Evolutionary conservation across 2,329 filamentous ascomycete genomes (phyloP).

Genomic region (Didymella exigua): DNA sequence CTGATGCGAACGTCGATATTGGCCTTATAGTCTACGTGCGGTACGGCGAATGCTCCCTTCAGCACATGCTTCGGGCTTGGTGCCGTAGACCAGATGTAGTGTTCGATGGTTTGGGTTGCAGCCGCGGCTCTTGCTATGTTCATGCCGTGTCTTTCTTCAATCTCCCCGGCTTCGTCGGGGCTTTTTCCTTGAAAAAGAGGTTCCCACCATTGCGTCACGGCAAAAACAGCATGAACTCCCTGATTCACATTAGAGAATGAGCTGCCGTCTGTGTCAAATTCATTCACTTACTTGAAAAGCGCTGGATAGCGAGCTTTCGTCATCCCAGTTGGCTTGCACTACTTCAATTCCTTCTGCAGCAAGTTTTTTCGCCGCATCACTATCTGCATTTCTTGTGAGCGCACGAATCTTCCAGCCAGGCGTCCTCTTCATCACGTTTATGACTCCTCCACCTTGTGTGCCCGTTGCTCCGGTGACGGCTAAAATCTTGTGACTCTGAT

Average conservation of each 20-base stretch:
- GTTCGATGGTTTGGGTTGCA: conserved; percentile 46
- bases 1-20: conserved; percentile 51
- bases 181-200: conserved; percentile 35
- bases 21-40: conserved; percentile 54
- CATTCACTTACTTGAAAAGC: conserved; percentile 21
- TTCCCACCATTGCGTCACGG: conserved; percentile 53
- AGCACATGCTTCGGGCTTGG: conserved; percentile 45
- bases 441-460: conserved; percentile 35
- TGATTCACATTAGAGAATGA: conserved; percentile 5
- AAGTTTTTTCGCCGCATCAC: conserved; percentile 31
- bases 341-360: conserved; percentile 28
- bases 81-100: conserved; percentile 56
- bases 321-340: conserved; percentile 28
- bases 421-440: conserved; percentile 32
- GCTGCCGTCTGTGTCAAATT: too few relatives aligned
- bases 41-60: conserved; percentile 42
- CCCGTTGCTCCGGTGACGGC: conserved; percentile 39
- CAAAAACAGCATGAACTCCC: conserved; percentile 43
- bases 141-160: conserved; percentile 50
- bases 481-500: conserved; percentile 25
- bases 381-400: conserved; percentile 27
- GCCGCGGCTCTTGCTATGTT: conserved; percentile 53
- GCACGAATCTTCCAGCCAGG: conserved; percentile 33
- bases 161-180: conserved; percentile 42
- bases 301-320: conserved; percentile 23